Evolutionary conservation across 768 basidiomycete species (phyloP), one percentile per base, ranked within the genome.

Genomic region (Suillus spraguei): DNA sequence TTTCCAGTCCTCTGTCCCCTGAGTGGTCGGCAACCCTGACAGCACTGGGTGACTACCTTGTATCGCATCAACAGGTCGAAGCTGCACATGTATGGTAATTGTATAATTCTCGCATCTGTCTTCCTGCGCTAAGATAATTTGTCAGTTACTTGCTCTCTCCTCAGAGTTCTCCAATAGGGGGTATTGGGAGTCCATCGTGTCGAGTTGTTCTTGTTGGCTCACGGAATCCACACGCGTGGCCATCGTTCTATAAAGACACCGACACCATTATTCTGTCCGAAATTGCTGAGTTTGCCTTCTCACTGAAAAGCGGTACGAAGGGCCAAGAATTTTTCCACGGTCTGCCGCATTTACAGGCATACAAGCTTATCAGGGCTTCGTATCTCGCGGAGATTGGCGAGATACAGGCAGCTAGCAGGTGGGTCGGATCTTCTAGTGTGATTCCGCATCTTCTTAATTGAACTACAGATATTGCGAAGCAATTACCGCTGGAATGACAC

Each of bases 81-180:
- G 95, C 95, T 20, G 94, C 95, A 28, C 96, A 99, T 80, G 86
- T 82, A 63, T 99, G 97, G 97, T 98, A 70, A 66, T 89, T 78
- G 13, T 38, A 61, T 32, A 42, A 28, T 36, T 8, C 35, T 50
- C n/a, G 22, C 7, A 64, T 20, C 36, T 32, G 36, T 53, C 33
- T 55, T 47, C 28, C 13, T 20, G 17, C 13, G 44, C 46, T 67
- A 60, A 72, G 22, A 6, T 20, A 63, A 13, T 58, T 54, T 64
- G 47, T 63, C 9, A 97, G 94, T 71, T 95, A 96, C 71, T 79
- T 99, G 6, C 84, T 99, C 46, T 91, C 97, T 3, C 89, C 90
- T 16, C 90, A 91, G 67, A 91, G 94, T 0, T 83, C 94, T 13
- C 80, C 85, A 17, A 77, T 96, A 14, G 88, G 88, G 38, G 91